Evolutionary conservation across 176 grass and related monocot species (phyloP).

Genomic region (Lolium rigidum): DNA sequence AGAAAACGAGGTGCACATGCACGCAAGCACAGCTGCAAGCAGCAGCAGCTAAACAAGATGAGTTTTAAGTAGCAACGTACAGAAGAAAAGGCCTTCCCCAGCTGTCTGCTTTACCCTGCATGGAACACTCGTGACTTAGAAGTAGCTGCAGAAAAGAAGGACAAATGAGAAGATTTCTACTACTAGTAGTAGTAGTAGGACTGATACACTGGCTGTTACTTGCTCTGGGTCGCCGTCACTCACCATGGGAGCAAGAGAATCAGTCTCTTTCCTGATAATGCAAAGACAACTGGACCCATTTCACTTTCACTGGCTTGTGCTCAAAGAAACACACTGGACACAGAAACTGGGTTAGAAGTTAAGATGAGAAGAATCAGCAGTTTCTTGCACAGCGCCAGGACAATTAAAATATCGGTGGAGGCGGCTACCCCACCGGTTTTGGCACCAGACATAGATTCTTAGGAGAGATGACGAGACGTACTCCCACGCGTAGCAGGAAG

Average conservation of each 20-base stretch:
- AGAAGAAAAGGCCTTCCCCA: slow-evolving; percentile 37
- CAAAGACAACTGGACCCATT: slow-evolving; percentile 28
- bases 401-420: slow-evolving; percentile 67
- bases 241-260: slow-evolving; percentile 44
- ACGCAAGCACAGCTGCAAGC: slow-evolving; percentile 18
- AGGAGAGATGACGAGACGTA: slow-evolving; percentile 57
- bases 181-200: not conserved
- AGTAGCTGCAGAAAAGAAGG: slow-evolving; percentile 36
- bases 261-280: slow-evolving; percentile 36
- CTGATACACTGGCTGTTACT: not conserved
- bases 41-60: slow-evolving; percentile 33
- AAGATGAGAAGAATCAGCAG: slow-evolving; percentile 25
- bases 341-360: slow-evolving; percentile 10
- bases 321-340: slow-evolving; percentile 18
- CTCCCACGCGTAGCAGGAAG: slow-evolving; percentile 41
- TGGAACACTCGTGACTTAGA: slow-evolving; percentile 55
- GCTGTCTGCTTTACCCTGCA: slow-evolving; percentile 42
- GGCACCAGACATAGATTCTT: slow-evolving; percentile 74
- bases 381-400: slow-evolving; percentile 31
- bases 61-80: slow-evolving; percentile 47
- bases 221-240: slow-evolving; percentile 36
- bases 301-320: slow-evolving; percentile 55
- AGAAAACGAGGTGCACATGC: slow-evolving; percentile 67
- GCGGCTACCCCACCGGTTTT: slow-evolving; percentile 58
- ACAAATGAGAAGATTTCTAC: slow-evolving; percentile 14